Percentiles rank a stretch among this genome's conserved stretches.
Conservation (phyloP, 2,329 filamentous ascomycete genomes). For the Scytalidium sp. region DNA sequence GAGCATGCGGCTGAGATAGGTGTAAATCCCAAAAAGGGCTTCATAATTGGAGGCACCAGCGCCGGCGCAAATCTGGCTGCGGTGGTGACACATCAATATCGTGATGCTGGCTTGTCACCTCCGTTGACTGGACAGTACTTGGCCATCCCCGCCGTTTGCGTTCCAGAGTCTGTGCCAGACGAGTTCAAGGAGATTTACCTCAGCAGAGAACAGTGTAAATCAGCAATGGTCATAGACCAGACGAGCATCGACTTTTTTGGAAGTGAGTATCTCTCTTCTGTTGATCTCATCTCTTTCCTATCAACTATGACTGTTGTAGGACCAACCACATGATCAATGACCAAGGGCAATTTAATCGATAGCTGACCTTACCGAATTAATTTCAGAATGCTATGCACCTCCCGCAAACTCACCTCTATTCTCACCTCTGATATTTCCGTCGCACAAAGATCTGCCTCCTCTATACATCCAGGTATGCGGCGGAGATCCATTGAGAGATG, state of each 20-base stretch:
- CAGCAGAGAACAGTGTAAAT: slow-evolving; percentile 38
- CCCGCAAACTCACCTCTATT: slow-evolving; percentile 26
- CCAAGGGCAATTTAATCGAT: neutral
- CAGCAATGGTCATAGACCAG: slow-evolving; percentile 31
- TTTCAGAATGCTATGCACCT: slow-evolving; percentile 23
- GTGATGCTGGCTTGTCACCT: slow-evolving; percentile 37
- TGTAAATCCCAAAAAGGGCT: slow-evolving; percentile 40
- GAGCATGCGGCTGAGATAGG: slow-evolving; percentile 23
- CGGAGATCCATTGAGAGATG: slow-evolving; percentile 48
- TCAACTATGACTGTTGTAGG: neutral
- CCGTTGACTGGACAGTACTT: slow-evolving; percentile 45
- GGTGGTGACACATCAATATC: slow-evolving; percentile 35
- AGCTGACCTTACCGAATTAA: neutral
- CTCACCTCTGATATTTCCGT: slow-evolving; percentile 31
- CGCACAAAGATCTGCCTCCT: slow-evolving; percentile 35
- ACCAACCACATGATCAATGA: neutral
- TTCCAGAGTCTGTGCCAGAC: slow-evolving; percentile 16
- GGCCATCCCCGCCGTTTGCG: slow-evolving; percentile 33
- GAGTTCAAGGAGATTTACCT: slow-evolving; percentile 36
- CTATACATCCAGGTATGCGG: slow-evolving; percentile 50
- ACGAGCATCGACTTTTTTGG: slow-evolving; percentile 23
- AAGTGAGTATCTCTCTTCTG: no score
- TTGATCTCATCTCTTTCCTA: no score
- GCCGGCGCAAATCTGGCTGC: slow-evolving; percentile 41
- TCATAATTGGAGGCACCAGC: slow-evolving; percentile 46